These are phyloP conservation scores for Ophiostoma australiae DNA, from an alignment of 2,329 filamentous ascomycete species.

Conservation along the genomic window DNA sequence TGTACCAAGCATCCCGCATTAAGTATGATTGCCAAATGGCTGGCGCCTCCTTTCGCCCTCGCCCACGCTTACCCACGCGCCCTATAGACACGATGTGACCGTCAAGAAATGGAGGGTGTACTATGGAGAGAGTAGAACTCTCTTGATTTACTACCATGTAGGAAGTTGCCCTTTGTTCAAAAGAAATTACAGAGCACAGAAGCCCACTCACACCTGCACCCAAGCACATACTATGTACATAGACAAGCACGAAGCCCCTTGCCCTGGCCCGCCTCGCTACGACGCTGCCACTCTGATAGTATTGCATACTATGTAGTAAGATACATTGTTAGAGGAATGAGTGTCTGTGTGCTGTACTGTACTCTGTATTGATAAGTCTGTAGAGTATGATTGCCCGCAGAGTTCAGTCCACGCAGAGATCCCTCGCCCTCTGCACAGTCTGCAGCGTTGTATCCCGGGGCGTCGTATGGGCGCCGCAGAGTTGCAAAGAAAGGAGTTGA, in stretches of 20 bases:
- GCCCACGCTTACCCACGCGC: background rate
- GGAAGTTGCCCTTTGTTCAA: background rate
- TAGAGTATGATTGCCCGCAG: background rate
- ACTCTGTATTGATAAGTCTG: too few relatives aligned
- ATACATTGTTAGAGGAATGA: too few relatives aligned
- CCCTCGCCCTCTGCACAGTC: background rate
- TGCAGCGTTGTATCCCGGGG: background rate
- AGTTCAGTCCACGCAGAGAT: background rate
- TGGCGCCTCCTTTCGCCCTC: background rate
- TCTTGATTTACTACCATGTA: too few relatives aligned
- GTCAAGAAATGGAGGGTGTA: too few relatives aligned
- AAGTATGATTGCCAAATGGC: background rate
- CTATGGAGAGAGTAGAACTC: background rate
- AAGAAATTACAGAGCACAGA: background rate
- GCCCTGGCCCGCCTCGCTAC: background rate
- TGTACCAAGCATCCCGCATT: background rate
- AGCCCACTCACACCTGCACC: conserved; percentile 3
- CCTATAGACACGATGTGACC: background rate
- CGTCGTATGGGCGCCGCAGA: background rate
- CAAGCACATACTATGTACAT: background rate
- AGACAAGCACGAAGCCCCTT: background rate
- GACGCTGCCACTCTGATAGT: too few relatives aligned
- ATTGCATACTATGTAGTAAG: too few relatives aligned
- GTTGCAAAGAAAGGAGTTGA: too few relatives aligned
- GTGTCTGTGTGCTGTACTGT: too few relatives aligned